These are phyloP conservation scores for Botryotinia narcissicola DNA, from an alignment of 2,329 filamentous ascomycete species.

Conservation along the genomic window DNA sequence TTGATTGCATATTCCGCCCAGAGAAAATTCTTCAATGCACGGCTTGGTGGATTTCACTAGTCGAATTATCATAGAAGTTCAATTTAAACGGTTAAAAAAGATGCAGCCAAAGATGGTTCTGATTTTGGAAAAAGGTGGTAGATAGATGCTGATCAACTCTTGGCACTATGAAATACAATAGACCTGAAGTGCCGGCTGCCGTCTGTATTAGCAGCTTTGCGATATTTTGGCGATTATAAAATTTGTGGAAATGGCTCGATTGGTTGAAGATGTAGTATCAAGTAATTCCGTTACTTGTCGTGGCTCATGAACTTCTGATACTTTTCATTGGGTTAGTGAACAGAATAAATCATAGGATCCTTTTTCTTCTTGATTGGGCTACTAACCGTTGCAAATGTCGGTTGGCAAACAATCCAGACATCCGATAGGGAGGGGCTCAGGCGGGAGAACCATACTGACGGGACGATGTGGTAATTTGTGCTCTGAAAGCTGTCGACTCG, in stretches of 20 bases:
- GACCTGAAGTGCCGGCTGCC: background rate
- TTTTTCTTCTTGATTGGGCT: background rate
- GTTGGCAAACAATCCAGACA: background rate
- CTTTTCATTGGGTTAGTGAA: no score
- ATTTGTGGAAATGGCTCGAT: background rate
- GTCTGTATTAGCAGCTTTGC: background rate
- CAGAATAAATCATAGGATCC: background rate
- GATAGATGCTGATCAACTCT: background rate
- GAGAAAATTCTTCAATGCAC: background rate
- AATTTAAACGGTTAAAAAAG: background rate
- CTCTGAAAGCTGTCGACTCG: background rate
- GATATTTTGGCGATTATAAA: background rate
- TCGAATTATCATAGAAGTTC: no score
- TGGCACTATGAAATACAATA: background rate
- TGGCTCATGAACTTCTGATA: background rate
- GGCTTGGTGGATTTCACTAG: background rate
- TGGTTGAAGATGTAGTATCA: background rate
- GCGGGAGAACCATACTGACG: background rate
- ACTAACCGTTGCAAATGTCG: background rate
- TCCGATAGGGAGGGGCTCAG: background rate
- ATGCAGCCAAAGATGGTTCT: background rate
- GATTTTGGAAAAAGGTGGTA: background rate
- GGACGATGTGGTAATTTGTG: background rate
- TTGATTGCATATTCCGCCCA: background rate
- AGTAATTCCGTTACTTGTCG: background rate